Evolutionary conservation across 2,329 filamentous ascomycete species (phyloP).

Genomic region (Sodiomyces alkalinus): DNA sequence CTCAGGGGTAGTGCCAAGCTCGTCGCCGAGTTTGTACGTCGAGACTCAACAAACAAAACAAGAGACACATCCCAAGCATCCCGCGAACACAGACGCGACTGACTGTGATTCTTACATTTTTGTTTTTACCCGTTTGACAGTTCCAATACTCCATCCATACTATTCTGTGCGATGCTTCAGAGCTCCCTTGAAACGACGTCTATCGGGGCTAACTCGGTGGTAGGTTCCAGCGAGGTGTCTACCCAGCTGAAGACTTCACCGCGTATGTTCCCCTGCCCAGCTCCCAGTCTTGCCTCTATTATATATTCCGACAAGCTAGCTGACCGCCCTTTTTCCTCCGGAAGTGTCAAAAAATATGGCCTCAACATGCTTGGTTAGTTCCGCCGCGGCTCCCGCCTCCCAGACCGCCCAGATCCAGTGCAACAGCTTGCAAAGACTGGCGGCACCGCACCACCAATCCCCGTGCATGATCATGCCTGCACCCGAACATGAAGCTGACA

Average conservation of each 20-base stretch:
- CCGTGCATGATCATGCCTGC: too few relatives aligned
- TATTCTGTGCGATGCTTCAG: slow-evolving; percentile 52
- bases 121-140: slow-evolving; percentile 26
- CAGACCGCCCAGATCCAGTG: too few relatives aligned
- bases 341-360: slow-evolving; percentile 89
- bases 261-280: slow-evolving; percentile 39
- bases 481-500: slow-evolving; percentile 1
- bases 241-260: slow-evolving; percentile 93
- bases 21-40: slow-evolving; percentile 83
- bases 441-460: background rate
- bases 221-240: slow-evolving; percentile 72
- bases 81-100: too few relatives aligned
- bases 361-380: slow-evolving; percentile 77
- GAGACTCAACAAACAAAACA: too few relatives aligned
- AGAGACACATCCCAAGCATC: too few relatives aligned
- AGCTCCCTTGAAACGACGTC: background rate
- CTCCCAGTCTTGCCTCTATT: too few relatives aligned
- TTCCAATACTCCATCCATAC: slow-evolving; percentile 99
- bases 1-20: slow-evolving; percentile 74
- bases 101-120: too few relatives aligned
- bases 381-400: too few relatives aligned
- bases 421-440: too few relatives aligned
- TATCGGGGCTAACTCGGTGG: background rate
- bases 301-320: background rate
- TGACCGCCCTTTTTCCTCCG: background rate